Evolutionary conservation across 2,329 filamentous ascomycete genomes (phyloP).

Genomic region (Aspergillus quadrilineatus): DNA sequence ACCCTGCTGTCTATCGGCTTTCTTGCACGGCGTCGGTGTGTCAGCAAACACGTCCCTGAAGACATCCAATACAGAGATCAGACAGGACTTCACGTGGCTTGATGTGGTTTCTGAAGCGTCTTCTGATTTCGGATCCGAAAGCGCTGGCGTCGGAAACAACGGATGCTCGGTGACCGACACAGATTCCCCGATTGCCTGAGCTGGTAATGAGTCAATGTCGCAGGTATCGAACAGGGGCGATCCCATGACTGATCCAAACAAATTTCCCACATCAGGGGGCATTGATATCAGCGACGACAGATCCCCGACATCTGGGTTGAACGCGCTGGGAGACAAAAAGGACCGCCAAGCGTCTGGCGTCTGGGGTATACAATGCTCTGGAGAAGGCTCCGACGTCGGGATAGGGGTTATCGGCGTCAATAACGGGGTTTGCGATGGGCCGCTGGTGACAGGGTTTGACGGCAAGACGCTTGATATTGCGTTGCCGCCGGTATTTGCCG

Average conservation of each 20-base stretch:
- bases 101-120: background rate
- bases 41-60: conserved; percentile 1
- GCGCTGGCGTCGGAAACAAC: background rate
- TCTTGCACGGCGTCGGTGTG: background rate
- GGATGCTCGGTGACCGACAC: conserved; percentile 1
- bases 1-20: background rate
- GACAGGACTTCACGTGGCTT: background rate
- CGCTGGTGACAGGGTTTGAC: background rate
- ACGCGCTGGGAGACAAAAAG: background rate
- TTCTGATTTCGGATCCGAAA: background rate
- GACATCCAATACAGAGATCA: background rate
- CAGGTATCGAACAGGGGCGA: background rate
- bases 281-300: conserved; percentile 2
- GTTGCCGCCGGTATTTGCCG: background rate
- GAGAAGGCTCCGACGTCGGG: background rate
- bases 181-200: background rate
- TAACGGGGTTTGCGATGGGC: background rate
- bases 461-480: background rate
- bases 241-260: conserved; percentile 3
- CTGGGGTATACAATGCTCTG: conserved; percentile 1
- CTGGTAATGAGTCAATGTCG: background rate
- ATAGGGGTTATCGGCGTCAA: background rate
- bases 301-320: conserved; percentile 4
- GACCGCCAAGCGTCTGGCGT: conserved; percentile 7
- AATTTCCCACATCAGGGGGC: background rate